These are phyloP conservation scores for Agastache rugosa DNA, from an alignment of 257 asterid species.

Conservation along the genomic window DNA sequence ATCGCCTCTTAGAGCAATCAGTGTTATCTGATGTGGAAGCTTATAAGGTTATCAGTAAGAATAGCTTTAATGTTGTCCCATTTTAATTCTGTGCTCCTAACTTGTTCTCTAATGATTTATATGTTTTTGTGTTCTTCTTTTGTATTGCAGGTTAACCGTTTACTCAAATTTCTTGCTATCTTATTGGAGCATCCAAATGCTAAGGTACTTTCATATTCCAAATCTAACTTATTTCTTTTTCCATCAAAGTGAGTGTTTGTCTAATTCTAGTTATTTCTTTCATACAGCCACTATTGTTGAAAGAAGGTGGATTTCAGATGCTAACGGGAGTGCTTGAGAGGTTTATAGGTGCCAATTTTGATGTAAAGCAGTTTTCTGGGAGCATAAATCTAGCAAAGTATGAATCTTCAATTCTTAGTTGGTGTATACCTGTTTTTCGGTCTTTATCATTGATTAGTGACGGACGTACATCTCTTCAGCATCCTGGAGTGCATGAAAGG, in stretches of 20 bases:
- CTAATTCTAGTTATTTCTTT: slow-evolving; percentile 36
- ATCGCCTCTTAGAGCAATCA: slow-evolving; percentile 58
- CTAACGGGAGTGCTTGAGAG: slow-evolving; percentile 68
- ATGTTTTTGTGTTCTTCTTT: slow-evolving; percentile 8
- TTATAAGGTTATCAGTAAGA: slow-evolving; percentile 65
- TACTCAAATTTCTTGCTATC: slow-evolving; percentile 73
- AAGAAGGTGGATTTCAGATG: slow-evolving; percentile 71
- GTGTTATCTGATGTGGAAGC: slow-evolving; percentile 65
- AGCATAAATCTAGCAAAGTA: slow-evolving; percentile 40
- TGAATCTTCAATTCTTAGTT: slow-evolving; percentile 57
- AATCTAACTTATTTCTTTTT: slow-evolving; percentile 16
- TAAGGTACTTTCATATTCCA: slow-evolving; percentile 57
- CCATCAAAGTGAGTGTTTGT: slow-evolving; percentile 32
- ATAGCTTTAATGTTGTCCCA: slow-evolving; percentile 31
- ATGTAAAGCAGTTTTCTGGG: slow-evolving; percentile 57
- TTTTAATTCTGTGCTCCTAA: slow-evolving; percentile 34
- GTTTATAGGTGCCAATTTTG: slow-evolving; percentile 58
- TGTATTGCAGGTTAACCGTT: slow-evolving; percentile 62
- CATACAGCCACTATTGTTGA: slow-evolving; percentile 69
- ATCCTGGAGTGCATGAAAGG: slow-evolving; percentile 62
- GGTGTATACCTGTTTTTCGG: slow-evolving; percentile 74
- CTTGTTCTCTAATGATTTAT: slow-evolving; percentile 31
- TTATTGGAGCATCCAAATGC: slow-evolving; percentile 92
- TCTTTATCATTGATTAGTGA: slow-evolving; percentile 66
- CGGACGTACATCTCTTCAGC: slow-evolving; percentile 48